phyloP scores from a whole-genome alignment of 345 rosid species.

The Nasturtium officinale region DNA sequence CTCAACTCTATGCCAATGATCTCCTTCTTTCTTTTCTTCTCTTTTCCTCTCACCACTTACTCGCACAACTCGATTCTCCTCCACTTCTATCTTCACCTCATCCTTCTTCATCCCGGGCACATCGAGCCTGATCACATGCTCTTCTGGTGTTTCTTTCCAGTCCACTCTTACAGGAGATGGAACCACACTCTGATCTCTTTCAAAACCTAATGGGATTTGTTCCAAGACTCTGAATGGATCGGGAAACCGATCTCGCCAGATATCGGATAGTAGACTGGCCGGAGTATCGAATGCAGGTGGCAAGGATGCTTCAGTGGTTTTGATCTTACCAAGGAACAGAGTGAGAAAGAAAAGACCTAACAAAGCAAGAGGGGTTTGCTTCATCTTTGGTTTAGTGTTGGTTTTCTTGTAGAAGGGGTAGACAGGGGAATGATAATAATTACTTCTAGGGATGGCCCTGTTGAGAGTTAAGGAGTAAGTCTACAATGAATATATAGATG shows the following conservation, averaged over 20 bases:
- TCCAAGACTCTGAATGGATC: constrained; percentile 75
- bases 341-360: constrained; percentile 22
- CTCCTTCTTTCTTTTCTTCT: constrained; percentile 67
- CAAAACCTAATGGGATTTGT: constrained; percentile 58
- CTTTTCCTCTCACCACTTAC: constrained; percentile 79
- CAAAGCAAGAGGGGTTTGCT: not conserved
- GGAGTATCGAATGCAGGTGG: constrained; percentile 49
- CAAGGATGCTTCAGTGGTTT: constrained; percentile 44
- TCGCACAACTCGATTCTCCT: constrained; percentile 62
- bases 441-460: not conserved
- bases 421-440: not conserved
- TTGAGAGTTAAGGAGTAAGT: not conserved
- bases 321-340: constrained; percentile 27
- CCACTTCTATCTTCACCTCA: constrained; percentile 77
- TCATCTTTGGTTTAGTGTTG: constrained; percentile 26
- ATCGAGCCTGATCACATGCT: constrained; percentile 65
- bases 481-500: constrained; percentile 1
- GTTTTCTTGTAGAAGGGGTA: constrained; percentile 17
- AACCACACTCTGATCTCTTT: constrained; percentile 51
- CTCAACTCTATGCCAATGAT: constrained; percentile 86
- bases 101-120: constrained; percentile 78
- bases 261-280: constrained; percentile 42
- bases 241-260: constrained; percentile 43
- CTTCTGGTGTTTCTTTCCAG: constrained; percentile 86
- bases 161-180: constrained; percentile 62